Conservation (phyloP, 2,329 filamentous ascomycete species). For the Pseudonectria foliicola region DNA sequence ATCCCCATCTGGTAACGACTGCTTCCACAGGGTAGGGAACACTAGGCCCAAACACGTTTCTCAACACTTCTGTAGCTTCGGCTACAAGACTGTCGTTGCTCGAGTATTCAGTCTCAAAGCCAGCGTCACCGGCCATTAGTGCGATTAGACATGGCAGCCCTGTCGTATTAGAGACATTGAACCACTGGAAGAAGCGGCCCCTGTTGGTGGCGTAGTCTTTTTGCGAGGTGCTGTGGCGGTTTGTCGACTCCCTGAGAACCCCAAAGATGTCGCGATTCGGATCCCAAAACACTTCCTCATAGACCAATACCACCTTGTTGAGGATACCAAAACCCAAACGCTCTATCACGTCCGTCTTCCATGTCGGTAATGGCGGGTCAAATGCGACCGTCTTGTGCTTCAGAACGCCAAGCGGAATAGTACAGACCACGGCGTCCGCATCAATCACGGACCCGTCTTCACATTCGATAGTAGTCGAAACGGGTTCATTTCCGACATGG, state of each 20-base stretch:
- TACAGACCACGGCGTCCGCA: slow-evolving; percentile 88
- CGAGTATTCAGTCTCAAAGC: slow-evolving; percentile 75
- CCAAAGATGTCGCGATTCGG: slow-evolving; percentile 87
- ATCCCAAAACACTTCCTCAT: slow-evolving; percentile 88
- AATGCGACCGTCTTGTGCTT: slow-evolving; percentile 81
- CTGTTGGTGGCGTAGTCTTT: slow-evolving; percentile 70
- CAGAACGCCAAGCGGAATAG: slow-evolving; percentile 82
- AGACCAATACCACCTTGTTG: slow-evolving; percentile 93
- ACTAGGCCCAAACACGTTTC: slow-evolving; percentile 61
- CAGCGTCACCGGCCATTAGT: slow-evolving; percentile 92
- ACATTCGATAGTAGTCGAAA: slow-evolving; percentile 59
- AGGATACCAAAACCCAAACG: slow-evolving; percentile 87
- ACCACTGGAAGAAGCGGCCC: slow-evolving; percentile 96
- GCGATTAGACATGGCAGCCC: slow-evolving; percentile 83
- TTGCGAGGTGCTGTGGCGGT: slow-evolving; percentile 65
- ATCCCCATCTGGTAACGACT: slow-evolving; percentile 87
- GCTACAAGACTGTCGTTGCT: slow-evolving; percentile 67
- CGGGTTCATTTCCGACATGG: slow-evolving; percentile 40
- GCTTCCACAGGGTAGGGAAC: slow-evolving; percentile 78
- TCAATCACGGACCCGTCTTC: slow-evolving; percentile 69
- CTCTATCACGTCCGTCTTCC: slow-evolving; percentile 74
- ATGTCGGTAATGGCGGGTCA: slow-evolving; percentile 78
- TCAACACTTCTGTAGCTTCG: slow-evolving; percentile 74
- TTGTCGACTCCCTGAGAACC: slow-evolving; percentile 67
- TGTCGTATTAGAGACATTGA: slow-evolving; percentile 86